Evolutionary conservation across 768 basidiomycete genomes (phyloP), one percentile per base, ranked within the genome.

Genomic region (Pisolithus tinctorius): DNA sequence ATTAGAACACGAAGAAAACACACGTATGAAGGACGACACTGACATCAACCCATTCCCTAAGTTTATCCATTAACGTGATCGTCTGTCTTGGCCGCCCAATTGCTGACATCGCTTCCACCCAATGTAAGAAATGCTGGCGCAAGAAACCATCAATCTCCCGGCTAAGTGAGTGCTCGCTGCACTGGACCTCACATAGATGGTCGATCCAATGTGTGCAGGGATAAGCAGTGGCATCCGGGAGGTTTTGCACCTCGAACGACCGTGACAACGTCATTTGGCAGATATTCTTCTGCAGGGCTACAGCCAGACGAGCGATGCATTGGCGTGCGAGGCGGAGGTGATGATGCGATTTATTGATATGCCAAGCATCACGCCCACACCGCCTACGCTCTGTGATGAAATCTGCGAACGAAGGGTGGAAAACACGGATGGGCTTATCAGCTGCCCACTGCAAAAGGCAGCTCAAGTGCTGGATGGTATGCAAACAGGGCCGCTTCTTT

Each of bases 341-440:
- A 29, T 66, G 60, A 16, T 37, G 45, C 4, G 41, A 41, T 7
- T 50, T 57, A 41, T 71, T 60, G 36, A 70, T 62, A 17, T 59
- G 68, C 62, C 67, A 67, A 1, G 48, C 55, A 16, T 65, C 60
- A 6, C 56, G 59, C 4, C 57, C 55, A 41, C 65, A 70, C 9
- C 70, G 59, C 23, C 59, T 54, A 42, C 23, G 51, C 45, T 70
- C 61, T 25, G 63, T 64, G 36, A 71, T 55, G 38, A 71, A 70
- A 46, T 71, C 69, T 5, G 54, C 55, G 23, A 70, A 68, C 26
- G 67, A 69, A 0, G 69, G 61, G 48, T 71, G 69, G 53, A 64
- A 61, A 2, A 66, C 58, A 14, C 51, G 60, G 41, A 71, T 64
- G n/a, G 62, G 59, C 17, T 60, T 54, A 36, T 60, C 58, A 30